Base-by-base conservation (phyloP, 352 stramenopile genomes). In the Phytophthora melonis region DNA sequence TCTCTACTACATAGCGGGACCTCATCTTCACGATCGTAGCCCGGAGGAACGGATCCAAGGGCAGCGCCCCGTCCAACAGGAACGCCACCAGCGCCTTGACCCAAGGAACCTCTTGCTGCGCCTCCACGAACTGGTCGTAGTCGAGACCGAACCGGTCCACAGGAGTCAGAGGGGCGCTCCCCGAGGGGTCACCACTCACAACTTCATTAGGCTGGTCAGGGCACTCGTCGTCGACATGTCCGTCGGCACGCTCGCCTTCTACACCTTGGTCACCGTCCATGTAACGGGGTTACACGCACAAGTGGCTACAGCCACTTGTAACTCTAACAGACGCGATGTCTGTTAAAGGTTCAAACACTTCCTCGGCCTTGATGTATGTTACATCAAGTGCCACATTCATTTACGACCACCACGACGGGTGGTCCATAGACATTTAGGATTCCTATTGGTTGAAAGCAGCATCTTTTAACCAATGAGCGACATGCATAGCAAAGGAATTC, bases 31-130 rank as follows among this genome's bases (percentile, higher is more conserved):
- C 16, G 1, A 66, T 16, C 3, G 32, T 43, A 1, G 39, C 21
- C 21, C 57, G 39, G 11, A 72, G 23, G 19, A 56, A 45, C 21
- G 47, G 56, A 41, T 66, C 56, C 43, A 71, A n/a, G 4, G 64
- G 55, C 0, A 70, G 7, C 13, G 64, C 55, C 0, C 19, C 55
- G n/a, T 58, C 32, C 30, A 30, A 9, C 14, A 71, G 16, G 34
- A 66, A 71, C 2, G 21, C 56, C 3, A 41, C 43, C 8, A 71
- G 21, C n/a, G 45, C 64, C 32, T 45, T 63, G 0, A 71, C 41
- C 56, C 64, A 71, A n/a, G 45, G 18, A 0, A 58, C 50, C 2
- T 6, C 8, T 6, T 47, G 21, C 19, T 61, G 64, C n/a, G 58
- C 65, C 14, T 21, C 6, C 7, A 6, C 1, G 18, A 66, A 61